phyloP scores from a whole-genome alignment of 2,329 filamentous ascomycete species.

The Laburnicola sp. region DNA sequence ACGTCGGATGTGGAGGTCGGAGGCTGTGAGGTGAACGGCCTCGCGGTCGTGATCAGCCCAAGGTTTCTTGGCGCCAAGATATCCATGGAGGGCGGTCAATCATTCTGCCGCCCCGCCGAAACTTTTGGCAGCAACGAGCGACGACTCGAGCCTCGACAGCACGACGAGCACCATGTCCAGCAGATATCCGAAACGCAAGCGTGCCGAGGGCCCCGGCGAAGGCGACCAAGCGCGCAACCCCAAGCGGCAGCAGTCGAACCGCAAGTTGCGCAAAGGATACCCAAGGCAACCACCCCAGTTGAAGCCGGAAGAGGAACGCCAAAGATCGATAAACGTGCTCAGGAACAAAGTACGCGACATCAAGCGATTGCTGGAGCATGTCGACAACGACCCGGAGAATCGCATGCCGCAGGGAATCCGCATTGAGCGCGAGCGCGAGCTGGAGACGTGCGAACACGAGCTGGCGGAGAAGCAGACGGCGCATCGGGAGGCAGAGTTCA shows the following conservation, averaged over 20 bases:
- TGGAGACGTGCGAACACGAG: constrained; percentile 67
- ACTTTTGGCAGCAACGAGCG: constrained; percentile 21
- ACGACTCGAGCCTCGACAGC: neutral
- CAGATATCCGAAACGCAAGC: constrained; percentile 45
- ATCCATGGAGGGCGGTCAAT: constrained; percentile 15
- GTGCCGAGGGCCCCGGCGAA: constrained; percentile 23
- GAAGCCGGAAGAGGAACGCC: constrained; percentile 1
- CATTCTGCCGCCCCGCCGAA: constrained; percentile 39
- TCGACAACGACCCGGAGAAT: constrained; percentile 51
- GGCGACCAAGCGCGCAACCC: constrained; percentile 15
- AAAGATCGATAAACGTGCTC: constrained; percentile 57
- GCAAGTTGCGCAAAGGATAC: constrained; percentile 13
- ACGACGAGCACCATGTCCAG: constrained; percentile 31
- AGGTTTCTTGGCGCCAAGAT: constrained; percentile 26
- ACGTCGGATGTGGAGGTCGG: neutral
- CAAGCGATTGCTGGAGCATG: constrained; percentile 64
- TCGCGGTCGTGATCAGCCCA: constrained; percentile 17
- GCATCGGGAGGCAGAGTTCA: constrained; percentile 62
- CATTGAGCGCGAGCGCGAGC: constrained; percentile 71
- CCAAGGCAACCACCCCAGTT: neutral
- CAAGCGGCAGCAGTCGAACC: constrained; percentile 35
- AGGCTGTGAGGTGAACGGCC: too few relatives aligned
- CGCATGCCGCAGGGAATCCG: constrained; percentile 67
- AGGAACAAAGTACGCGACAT: constrained; percentile 74
- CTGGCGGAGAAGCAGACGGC: constrained; percentile 50